A percentile compares a stretch with the other conserved stretches of the same genome.
These are phyloP conservation scores for Phoenix dactylifera DNA, from an alignment of 176 grass and related monocot genomes.

Conservation along the genomic window DNA sequence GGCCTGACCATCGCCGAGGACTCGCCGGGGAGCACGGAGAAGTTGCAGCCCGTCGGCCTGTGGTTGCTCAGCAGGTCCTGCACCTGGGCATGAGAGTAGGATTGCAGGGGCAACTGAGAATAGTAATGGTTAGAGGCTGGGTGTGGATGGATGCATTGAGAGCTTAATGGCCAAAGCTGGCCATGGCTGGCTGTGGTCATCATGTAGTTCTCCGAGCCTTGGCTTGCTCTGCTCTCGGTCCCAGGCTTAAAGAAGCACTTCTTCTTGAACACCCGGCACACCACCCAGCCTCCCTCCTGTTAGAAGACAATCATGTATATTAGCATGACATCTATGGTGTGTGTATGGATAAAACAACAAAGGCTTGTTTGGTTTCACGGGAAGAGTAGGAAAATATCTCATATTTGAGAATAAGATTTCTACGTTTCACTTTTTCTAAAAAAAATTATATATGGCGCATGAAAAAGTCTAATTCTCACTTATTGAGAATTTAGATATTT, in stretches of 20 bases:
- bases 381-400: no score
- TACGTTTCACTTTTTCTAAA: no score
- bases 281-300: conserved; percentile 92
- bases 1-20: neutral
- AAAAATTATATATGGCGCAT: no score
- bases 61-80: conserved; percentile 94
- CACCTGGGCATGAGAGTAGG: conserved; percentile 53
- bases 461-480: no score
- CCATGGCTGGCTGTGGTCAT: neutral
- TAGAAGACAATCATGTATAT: no score
- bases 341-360: no score
- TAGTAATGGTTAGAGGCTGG: neutral
- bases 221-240: neutral
- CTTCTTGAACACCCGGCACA: conserved; percentile 97
- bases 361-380: no score
- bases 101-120: neutral
- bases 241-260: conserved; percentile 89
- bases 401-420: no score
- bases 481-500: no score
- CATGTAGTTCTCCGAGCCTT: neutral
- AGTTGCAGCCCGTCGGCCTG: conserved; percentile 52
- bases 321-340: no score
- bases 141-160: conserved; percentile 5
- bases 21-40: conserved; percentile 49
- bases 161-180: neutral